Evolutionary conservation across 129 eudicot genomes (phyloP).

Genomic region (Ambrosia trifida): DNA sequence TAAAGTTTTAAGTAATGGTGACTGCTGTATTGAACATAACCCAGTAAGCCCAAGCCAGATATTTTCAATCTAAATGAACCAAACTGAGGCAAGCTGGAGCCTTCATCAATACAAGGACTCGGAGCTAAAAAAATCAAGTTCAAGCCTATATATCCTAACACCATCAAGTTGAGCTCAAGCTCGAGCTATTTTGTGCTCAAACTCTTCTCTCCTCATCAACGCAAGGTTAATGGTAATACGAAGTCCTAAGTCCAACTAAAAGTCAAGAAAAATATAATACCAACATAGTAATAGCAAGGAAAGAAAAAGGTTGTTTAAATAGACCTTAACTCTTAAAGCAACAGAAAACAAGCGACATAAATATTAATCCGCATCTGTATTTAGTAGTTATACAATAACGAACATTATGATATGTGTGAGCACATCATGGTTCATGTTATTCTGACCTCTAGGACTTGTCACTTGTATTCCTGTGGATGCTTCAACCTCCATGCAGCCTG

Average conservation of each 20-base stretch:
- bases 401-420: not conserved
- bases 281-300: not conserved
- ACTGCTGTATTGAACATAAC: no score
- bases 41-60: no score
- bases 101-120: not conserved
- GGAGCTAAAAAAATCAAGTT: not conserved
- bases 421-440: slow-evolving; percentile 22
- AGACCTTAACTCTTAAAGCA: no score
- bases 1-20: no score
- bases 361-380: slow-evolving; percentile 16
- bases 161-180: not conserved
- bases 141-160: not conserved
- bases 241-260: not conserved
- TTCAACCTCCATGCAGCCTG: slow-evolving; percentile 27
- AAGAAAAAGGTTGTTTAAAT: not conserved
- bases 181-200: not conserved
- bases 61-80: no score
- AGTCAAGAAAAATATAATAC: not conserved
- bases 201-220: not conserved
- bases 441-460: slow-evolving; percentile 9
- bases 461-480: slow-evolving; percentile 4
- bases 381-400: slow-evolving; percentile 6
- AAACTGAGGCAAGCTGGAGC: no score
- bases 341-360: not conserved
- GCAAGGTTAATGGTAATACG: not conserved